A percentile compares a stretch with the other conserved stretches of the same genome.
Conservation (phyloP, 2,329 filamentous ascomycete species). For the Xylaria sp. region DNA sequence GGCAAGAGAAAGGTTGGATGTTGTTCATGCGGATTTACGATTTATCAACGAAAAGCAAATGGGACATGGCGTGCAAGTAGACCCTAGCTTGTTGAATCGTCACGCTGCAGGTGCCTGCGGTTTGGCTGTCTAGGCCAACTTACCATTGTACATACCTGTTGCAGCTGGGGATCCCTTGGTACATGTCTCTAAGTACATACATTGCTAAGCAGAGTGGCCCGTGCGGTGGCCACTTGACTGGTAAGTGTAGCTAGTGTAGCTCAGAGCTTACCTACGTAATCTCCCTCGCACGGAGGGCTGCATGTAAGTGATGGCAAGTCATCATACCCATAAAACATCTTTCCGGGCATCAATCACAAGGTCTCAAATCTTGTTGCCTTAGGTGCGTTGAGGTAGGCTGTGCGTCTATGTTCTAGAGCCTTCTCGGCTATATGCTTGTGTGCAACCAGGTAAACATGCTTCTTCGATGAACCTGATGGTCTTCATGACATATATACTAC, state of each 20-base stretch:
- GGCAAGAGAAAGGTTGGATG: slow-evolving; percentile 19
- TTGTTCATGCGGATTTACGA: slow-evolving; percentile 8
- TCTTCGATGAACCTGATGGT: background rate
- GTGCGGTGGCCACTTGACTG: background rate
- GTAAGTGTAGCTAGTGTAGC: background rate
- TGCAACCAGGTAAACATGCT: background rate
- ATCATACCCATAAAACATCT: slow-evolving; percentile 9
- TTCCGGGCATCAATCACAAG: slow-evolving; percentile 4
- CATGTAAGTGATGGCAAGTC: slow-evolving; percentile 2
- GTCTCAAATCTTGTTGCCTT: slow-evolving; percentile 4
- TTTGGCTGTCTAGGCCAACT: background rate
- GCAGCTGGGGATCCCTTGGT: background rate
- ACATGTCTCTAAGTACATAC: background rate
- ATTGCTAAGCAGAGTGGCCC: background rate
- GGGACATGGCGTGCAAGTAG: background rate
- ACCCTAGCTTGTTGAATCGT: slow-evolving; percentile 35
- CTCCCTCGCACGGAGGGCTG: slow-evolving; percentile 6
- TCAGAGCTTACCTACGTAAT: slow-evolving; percentile 3
- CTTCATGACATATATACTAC: background rate
- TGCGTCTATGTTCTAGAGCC: background rate
- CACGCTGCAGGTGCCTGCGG: slow-evolving; percentile 35
- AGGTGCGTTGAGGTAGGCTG: background rate
- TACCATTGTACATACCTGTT: background rate
- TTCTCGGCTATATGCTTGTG: background rate
- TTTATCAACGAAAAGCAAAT: slow-evolving; percentile 27